Evolutionary conservation across 2,329 filamentous ascomycete genomes (phyloP), one percentile per base, ranked within the genome.

Genomic region (Rhexocercosporidium sp.): DNA sequence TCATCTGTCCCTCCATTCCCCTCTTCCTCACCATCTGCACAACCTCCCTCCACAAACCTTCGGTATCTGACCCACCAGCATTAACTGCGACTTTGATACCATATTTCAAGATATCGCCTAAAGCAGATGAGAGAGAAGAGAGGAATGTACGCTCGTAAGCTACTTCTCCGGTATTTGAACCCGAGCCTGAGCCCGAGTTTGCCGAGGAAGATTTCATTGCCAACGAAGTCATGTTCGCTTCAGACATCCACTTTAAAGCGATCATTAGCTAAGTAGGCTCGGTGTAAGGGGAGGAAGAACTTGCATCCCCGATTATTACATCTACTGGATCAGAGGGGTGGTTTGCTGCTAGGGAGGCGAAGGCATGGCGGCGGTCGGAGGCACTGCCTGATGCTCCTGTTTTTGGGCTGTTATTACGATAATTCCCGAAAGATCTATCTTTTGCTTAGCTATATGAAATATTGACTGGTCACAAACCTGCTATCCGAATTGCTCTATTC

Each of bases 61-160:
- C 77, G 0, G 84, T 83, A 70, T 87, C 84, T n/a, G 82, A 78
- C 3, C 82, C 83, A 2, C 85, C 85, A 3, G 85, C 85, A 73
- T 87, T 87, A 51, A 85, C 78, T 39, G 84, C 79, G 16, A 86
- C 79, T 68, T 83, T 84, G 74, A 86, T 85, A 0, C 78, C 71
- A 64, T 83, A 79, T 59, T 81, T 75, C 0, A 80, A 79, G 27
- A 87, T 78, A 6, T 84, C 73, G 3, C 82, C 76, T 3, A 87
- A 51, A 14, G 71, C 72, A 2, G 71, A 71, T 12, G 59, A 61
- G 11, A 73, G 34, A 14, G 70, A 67, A 62, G 72, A 70, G 29
- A 73, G 65, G 46, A 73, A 74, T 12, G 64, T 61, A 1, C 18
- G 51, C 44, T 68, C 65, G 44, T 67, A 71, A 12, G 63, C 22